Base-by-base conservation (phyloP, 202 grass and related monocot species). In the Setaria italica region DNA sequence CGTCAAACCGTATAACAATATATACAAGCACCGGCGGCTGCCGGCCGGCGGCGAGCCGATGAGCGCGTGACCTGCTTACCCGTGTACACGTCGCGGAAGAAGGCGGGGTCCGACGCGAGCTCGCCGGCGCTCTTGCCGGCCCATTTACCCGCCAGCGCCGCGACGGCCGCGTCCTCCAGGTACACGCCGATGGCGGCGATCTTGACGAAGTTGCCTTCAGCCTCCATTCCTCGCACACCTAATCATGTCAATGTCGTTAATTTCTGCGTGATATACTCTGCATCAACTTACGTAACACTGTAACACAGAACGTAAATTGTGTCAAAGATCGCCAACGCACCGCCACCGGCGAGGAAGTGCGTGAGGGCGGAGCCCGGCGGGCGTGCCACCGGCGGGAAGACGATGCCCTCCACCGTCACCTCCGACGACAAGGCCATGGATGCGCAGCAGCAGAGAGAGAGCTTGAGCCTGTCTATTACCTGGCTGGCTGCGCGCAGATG, bases 151-250 rank as follows among this genome's bases (percentile, higher is more conserved):
- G 88, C 84, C 47, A 98, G 88, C 19, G 75, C 60, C 32, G 77
- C 20, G 68, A 90, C 29, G 25, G 95, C 91, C 15, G 75, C 79
- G n/a, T 94, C 87, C 74, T 98, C 86, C 9, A 98, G 55, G 81
- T 98, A 95, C 13, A 98, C 76, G 74, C 91, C 95, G 87, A 98
- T 95, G 78, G 89, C 93, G 6, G 93, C 95, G 87, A 98, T 94
- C 69, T 90, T 89, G 41, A 98, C 69, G 86, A 98, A 98, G 19
- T 57, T 87, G 68, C 95, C 93, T 0, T 79, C 89, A 9, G 92
- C 90, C 57, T 95, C 89, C 80, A 92, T 4, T 1, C 93, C 93
- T 7, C 95, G 68, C 76, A 84, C 86, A 14, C 95, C 95, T 94
- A 21, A 30, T 14, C 60, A 33, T 14, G 21, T 2, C 55, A n/a